Percentiles rank a stretch among this genome's conserved stretches.
Conservation (phyloP, 225 moss, liverwort and hornwort genomes). For the Pseudisothecium myosuroides region DNA sequence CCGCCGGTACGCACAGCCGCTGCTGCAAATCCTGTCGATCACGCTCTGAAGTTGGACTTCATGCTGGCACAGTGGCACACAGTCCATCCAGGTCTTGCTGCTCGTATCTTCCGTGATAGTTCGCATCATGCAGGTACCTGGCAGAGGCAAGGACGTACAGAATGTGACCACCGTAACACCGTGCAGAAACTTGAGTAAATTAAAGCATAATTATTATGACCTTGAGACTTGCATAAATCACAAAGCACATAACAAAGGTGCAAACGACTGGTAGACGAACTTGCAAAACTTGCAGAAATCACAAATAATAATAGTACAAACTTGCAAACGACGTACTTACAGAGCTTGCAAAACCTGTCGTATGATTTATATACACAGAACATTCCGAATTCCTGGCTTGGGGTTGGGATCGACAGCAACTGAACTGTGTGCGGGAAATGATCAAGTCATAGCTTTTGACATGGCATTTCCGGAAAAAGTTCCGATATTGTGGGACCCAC, state of each 20-base stretch:
- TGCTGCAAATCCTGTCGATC: conserved; percentile 49
- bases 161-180: neutral
- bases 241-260: neutral
- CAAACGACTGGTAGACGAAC: too few species aligned
- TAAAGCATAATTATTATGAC: too few species aligned
- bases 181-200: neutral
- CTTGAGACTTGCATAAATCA: neutral
- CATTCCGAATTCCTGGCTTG: neutral
- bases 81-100: conserved; percentile 57
- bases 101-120: conserved; percentile 66
- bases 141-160: neutral
- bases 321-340: neutral
- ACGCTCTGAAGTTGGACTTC: conserved; percentile 55
- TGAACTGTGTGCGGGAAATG: neutral
- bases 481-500: neutral
- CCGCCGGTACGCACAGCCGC: conserved; percentile 18
- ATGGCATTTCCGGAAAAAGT: neutral
- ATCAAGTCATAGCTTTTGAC: neutral
- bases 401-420: neutral
- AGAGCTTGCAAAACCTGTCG: too few species aligned
- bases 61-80: conserved; percentile 45
- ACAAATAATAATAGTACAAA: neutral
- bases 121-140: conserved; percentile 61
- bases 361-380: neutral
- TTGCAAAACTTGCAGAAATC: neutral